Evolutionary conservation across 2,329 filamentous ascomycete genomes (phyloP).

Genomic region (Cladobotryum mycophilum): DNA sequence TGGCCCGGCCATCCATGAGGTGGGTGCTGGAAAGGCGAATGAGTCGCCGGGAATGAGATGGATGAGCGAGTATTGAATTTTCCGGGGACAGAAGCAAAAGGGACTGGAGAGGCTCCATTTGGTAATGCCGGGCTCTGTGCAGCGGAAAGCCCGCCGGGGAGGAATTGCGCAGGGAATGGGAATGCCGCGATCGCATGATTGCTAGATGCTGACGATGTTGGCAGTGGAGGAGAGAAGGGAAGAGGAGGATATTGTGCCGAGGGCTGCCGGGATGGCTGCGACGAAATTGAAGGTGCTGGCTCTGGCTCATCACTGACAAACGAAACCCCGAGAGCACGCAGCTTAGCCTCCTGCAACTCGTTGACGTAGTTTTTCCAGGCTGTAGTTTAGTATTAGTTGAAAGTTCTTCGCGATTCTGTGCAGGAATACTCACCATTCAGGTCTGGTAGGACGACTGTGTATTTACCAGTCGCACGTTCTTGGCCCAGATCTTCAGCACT

Average conservation of each 20-base stretch:
- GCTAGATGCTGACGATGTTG: slow-evolving; percentile 71
- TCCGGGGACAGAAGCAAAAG: slow-evolving; percentile 53
- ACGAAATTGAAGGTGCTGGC: slow-evolving; percentile 57
- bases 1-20: slow-evolving; percentile 54
- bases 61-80: slow-evolving; percentile 68
- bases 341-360: slow-evolving; percentile 81
- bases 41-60: slow-evolving; percentile 56
- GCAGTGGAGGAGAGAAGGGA: slow-evolving; percentile 77
- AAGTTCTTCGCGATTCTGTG: not conserved
- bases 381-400: slow-evolving; percentile 19
- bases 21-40: slow-evolving; percentile 61
- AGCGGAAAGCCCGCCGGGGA: slow-evolving; percentile 53
- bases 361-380: slow-evolving; percentile 72
- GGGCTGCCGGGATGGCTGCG: slow-evolving; percentile 60
- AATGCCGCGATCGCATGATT: slow-evolving; percentile 51
- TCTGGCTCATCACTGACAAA: slow-evolving; percentile 66
- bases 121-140: slow-evolving; percentile 57
- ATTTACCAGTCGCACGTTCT: slow-evolving; percentile 49
- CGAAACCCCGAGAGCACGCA: slow-evolving; percentile 83
- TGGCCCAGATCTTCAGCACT: slow-evolving; percentile 49
- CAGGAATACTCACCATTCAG: slow-evolving; percentile 45
- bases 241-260: slow-evolving; percentile 70
- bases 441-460: slow-evolving; percentile 63
- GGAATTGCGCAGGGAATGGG: slow-evolving; percentile 53
- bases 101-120: slow-evolving; percentile 65